These are phyloP conservation scores for Stemphylium vesicarium DNA, from an alignment of 2,329 filamentous ascomycete species.

Conservation along the genomic window DNA sequence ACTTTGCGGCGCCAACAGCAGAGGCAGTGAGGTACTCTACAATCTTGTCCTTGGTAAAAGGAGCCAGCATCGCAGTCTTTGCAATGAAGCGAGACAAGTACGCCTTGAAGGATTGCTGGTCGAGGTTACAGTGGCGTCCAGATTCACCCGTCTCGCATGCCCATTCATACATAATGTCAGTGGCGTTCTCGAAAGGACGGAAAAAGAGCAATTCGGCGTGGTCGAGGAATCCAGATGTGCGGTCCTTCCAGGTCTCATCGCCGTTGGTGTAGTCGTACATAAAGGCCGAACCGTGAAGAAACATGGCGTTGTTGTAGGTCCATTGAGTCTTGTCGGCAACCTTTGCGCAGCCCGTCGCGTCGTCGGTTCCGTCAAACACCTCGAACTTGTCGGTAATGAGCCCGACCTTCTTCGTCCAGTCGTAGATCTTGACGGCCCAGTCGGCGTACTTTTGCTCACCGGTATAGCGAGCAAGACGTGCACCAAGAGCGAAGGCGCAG, in stretches of 20 bases:
- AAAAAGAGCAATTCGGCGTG: slow-evolving; percentile 58
- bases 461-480: slow-evolving; percentile 73
- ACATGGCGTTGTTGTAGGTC: slow-evolving; percentile 64
- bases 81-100: slow-evolving; percentile 71
- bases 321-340: slow-evolving; percentile 60
- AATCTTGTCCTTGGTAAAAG: slow-evolving; percentile 50
- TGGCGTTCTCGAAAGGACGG: slow-evolving; percentile 56
- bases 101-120: slow-evolving; percentile 78
- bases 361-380: slow-evolving; percentile 63
- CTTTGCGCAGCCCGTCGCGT: slow-evolving; percentile 57
- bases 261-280: slow-evolving; percentile 62
- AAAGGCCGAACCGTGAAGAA: slow-evolving; percentile 61
- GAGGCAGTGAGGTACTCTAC: slow-evolving; percentile 49
- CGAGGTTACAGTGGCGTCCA: slow-evolving; percentile 65
- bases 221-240: slow-evolving; percentile 66
- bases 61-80: slow-evolving; percentile 53
- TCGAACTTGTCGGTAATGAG: slow-evolving; percentile 58
- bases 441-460: slow-evolving; percentile 63
- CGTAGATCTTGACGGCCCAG: slow-evolving; percentile 72
- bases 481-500: slow-evolving; percentile 81
- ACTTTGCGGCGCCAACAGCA: slow-evolving; percentile 51
- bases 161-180: slow-evolving; percentile 67
- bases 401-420: slow-evolving; percentile 58
- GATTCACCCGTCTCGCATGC: slow-evolving; percentile 64
- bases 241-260: slow-evolving; percentile 60